phyloP scores from a whole-genome alignment of 2,329 filamentous ascomycete genomes.

The Fusarium sterilihyphosum region DNA sequence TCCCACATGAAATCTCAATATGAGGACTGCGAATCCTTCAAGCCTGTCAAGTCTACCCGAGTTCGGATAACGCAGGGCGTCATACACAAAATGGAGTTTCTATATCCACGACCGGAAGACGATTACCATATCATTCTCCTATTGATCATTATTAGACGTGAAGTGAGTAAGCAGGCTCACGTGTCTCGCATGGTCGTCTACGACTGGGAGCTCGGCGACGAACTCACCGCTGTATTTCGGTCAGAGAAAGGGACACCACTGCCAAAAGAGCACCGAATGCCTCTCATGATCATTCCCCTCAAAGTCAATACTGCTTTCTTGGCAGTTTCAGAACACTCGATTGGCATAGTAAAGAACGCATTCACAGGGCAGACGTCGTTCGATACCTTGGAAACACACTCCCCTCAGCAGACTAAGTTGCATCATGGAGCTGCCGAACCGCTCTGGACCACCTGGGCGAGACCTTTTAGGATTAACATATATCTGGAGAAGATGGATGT shows the following conservation, averaged over 20 bases:
- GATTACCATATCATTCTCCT: constrained; percentile 80
- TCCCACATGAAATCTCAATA: constrained; percentile 62
- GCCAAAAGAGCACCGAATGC: constrained; percentile 65
- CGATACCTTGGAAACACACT: constrained; percentile 54
- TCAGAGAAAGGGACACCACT: constrained; percentile 61
- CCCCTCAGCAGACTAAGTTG: constrained; percentile 54
- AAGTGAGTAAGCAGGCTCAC: constrained; percentile 39
- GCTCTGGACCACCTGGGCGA: constrained; percentile 86
- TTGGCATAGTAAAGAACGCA: constrained; percentile 66
- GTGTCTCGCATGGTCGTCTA: constrained; percentile 64
- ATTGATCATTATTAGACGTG: constrained; percentile 64
- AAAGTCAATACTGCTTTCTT: constrained; percentile 77
- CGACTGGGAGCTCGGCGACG: constrained; percentile 67
- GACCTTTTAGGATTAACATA: constrained; percentile 73
- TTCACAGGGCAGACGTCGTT: constrained; percentile 62
- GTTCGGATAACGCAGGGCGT: constrained; percentile 69
- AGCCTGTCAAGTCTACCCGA: constrained; percentile 64
- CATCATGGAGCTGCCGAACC: constrained; percentile 61
- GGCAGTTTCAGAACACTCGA: constrained; percentile 68
- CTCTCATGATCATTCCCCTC: constrained; percentile 76
- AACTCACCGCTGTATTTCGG: constrained; percentile 56
- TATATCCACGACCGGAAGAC: constrained; percentile 75
- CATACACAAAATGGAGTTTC: constrained; percentile 89
- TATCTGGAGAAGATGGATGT: constrained; percentile 76
- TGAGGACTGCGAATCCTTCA: constrained; percentile 54